A percentile compares a stretch with the other conserved stretches of the same genome.
phyloP scores from a whole-genome alignment of 163 green algal species.

The Scenedesmus sp. region DNA sequence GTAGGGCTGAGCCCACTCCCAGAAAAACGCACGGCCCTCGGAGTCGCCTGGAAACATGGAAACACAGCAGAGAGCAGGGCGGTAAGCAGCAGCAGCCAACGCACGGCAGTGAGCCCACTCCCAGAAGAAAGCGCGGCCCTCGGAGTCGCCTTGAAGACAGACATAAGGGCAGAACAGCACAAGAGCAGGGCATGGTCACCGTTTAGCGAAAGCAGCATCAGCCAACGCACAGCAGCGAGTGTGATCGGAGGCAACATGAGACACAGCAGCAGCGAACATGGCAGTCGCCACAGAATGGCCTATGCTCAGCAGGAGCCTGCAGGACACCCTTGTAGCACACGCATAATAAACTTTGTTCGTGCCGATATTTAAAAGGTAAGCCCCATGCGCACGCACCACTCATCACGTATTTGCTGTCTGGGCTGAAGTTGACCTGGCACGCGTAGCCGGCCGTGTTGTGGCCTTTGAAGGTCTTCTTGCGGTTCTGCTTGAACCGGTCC shows the following conservation, averaged over 20 bases:
- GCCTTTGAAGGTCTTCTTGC: constrained; percentile 98
- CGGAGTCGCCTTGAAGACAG: constrained; percentile 78
- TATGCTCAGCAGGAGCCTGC: too few species aligned
- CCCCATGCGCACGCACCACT: constrained; percentile 51
- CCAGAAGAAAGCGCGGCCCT: constrained; percentile 83
- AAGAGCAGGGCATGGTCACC: too few species aligned
- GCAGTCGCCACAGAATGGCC: too few species aligned
- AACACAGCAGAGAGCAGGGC: not conserved
- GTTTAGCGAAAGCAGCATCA: not conserved
- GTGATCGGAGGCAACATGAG: too few species aligned
- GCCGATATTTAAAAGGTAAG: too few species aligned
- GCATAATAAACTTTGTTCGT: too few species aligned
- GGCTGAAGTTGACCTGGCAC: constrained; percentile 77
- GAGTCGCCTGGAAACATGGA: constrained; percentile 76
- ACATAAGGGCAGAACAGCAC: too few species aligned
- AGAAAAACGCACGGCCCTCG: constrained; percentile 96
- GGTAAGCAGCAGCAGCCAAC: not conserved
- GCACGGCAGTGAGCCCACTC: not conserved
- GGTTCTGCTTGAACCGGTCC: constrained; percentile 88
- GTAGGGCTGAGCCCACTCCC: constrained; percentile 94
- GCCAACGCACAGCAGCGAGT: not conserved
- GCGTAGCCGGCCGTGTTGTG: constrained; percentile 96
- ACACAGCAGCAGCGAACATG: too few species aligned
- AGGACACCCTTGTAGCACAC: too few species aligned
- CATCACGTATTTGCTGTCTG: constrained; percentile 73